A percentile compares a stretch with the other conserved stretches of the same genome.
Conservation (phyloP, 1,139 yeast genomes). For the Geotrichum klebahnii region DNA sequence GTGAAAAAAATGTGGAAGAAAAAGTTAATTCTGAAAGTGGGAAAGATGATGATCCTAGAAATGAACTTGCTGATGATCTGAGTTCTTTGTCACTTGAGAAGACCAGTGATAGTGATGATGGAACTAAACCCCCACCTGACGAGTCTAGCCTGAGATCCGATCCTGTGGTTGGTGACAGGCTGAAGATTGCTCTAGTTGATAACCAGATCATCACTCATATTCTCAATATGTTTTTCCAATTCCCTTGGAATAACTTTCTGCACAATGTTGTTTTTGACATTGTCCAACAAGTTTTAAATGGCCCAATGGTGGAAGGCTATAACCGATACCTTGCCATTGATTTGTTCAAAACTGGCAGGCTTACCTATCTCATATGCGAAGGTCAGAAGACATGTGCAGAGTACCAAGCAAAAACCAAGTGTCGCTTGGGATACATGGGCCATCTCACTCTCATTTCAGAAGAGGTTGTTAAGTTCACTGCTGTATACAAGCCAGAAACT, state of each 20-base stretch:
- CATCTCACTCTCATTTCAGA: conserved; percentile 89
- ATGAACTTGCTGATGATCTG: conserved; percentile 1
- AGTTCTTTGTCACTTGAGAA: conserved; percentile 7
- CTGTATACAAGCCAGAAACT: conserved; percentile 60
- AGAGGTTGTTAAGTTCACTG: conserved; percentile 91
- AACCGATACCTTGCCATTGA: conserved; percentile 86
- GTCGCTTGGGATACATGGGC: conserved; percentile 94
- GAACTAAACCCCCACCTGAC: conserved; percentile 1
- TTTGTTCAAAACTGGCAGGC: conserved; percentile 71
- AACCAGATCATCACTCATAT: conserved; percentile 75
- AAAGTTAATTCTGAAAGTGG: neutral
- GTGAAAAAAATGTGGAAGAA: too few species aligned
- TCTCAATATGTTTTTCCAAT: conserved; percentile 76
- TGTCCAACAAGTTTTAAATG: conserved; percentile 92
- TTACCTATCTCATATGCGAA: conserved; percentile 71
- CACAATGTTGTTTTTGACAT: conserved; percentile 97
- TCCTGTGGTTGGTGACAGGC: conserved; percentile 85
- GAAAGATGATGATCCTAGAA: neutral
- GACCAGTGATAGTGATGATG: conserved; percentile 22
- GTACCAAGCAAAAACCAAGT: conserved; percentile 55
- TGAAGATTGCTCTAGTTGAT: conserved; percentile 82
- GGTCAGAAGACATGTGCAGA: conserved; percentile 77
- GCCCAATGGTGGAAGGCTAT: conserved; percentile 89
- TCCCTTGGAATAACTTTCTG: conserved; percentile 96
- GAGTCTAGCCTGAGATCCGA: conserved; percentile 47